Percentiles rank a stretch among this genome's conserved stretches.
Evolutionary conservation across 768 basidiomycete species (phyloP).

Genomic region (Polyporus arcularius): DNA sequence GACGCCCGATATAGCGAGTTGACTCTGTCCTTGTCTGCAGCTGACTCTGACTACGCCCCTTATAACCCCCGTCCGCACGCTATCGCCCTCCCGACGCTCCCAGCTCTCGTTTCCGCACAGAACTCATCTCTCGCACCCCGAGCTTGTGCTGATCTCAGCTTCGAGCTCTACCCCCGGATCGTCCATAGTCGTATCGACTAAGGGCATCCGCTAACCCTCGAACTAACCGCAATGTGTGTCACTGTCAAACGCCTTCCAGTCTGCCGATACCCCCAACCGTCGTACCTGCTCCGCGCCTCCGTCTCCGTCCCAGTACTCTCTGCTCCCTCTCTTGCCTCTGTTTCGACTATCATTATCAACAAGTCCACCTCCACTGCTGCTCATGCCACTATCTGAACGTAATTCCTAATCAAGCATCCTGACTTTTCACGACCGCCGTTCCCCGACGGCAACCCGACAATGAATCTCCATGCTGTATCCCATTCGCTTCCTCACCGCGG

Average conservation of each 20-base stretch:
- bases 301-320: not conserved
- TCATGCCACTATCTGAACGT: slow-evolving; percentile 26
- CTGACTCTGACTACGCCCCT: slow-evolving; percentile 22
- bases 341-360: slow-evolving; percentile 24
- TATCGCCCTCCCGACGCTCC: not conserved
- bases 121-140: not conserved
- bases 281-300: not conserved
- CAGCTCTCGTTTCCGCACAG: not conserved
- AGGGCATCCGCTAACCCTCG: slow-evolving; percentile 26
- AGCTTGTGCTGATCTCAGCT: slow-evolving; percentile 20
- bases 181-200: slow-evolving; percentile 36
- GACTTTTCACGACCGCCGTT: slow-evolving; percentile 19
- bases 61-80: slow-evolving; percentile 9
- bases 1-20: slow-evolving; percentile 14
- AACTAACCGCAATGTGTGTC: slow-evolving; percentile 26
- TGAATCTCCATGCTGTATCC: slow-evolving; percentile 39
- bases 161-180: slow-evolving; percentile 28
- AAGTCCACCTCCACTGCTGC: slow-evolving; percentile 18
- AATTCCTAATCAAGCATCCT: slow-evolving; percentile 7
- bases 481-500: slow-evolving; percentile 70
- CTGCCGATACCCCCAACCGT: slow-evolving; percentile 27
- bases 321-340: slow-evolving; percentile 2
- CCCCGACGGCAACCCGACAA: slow-evolving; percentile 16
- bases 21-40: slow-evolving; percentile 18
- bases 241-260: slow-evolving; percentile 2